A percentile compares a stretch with the other conserved stretches of the same genome.
Conservation (phyloP, 129 eudicot species). For the Dittrichia graveolens region DNA sequence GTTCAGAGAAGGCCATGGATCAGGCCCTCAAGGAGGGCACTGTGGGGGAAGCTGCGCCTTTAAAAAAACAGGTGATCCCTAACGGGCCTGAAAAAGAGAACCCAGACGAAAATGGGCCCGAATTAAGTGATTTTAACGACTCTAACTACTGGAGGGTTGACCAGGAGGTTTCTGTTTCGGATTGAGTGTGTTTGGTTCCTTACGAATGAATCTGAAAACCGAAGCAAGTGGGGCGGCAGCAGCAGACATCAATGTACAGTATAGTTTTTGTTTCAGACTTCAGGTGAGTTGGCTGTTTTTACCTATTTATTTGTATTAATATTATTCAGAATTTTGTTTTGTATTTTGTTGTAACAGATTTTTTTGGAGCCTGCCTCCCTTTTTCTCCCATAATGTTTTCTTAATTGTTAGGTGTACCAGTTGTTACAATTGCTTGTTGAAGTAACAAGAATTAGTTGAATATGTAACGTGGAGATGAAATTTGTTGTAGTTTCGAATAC, state of each 20-base stretch:
- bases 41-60: conserved; percentile 87
- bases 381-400: neutral
- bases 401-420: neutral
- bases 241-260: conserved; percentile 31
- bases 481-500: neutral
- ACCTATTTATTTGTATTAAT: neutral
- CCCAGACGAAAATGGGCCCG: conserved; percentile 43
- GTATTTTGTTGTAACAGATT: neutral
- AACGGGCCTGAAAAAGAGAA: conserved; percentile 38
- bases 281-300: neutral
- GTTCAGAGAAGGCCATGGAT: conserved; percentile 89
- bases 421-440: neutral
- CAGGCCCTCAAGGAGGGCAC: conserved; percentile 83
- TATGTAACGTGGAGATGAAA: too few species aligned
- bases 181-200: conserved; percentile 31
- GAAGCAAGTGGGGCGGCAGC: conserved; percentile 11
- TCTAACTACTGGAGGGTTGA: conserved; percentile 85
- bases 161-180: conserved; percentile 69
- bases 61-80: conserved; percentile 43
- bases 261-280: conserved; percentile 19
- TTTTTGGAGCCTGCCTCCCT: neutral
- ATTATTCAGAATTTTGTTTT: conserved; percentile 17
- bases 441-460: too few species aligned
- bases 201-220: conserved; percentile 9
- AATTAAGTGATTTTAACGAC: conserved; percentile 64